Evolutionary conservation across 345 rosid genomes (phyloP).

Genomic region (Arabis hirsuta): DNA sequence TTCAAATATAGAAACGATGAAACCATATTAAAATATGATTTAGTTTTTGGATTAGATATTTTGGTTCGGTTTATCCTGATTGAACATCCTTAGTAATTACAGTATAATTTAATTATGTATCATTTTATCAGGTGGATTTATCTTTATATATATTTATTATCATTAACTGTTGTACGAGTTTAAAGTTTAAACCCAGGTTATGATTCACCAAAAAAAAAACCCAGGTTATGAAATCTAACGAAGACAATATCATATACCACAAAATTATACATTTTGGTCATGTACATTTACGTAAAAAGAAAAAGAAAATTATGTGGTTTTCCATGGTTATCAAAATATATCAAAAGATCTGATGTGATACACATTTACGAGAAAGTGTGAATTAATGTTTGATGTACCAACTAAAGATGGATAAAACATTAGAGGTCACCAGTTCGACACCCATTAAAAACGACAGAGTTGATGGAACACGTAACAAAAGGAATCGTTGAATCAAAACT

Average conservation of each 20-base stretch:
- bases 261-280: too few relatives aligned
- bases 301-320: slow-evolving; percentile 8
- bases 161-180: too few relatives aligned
- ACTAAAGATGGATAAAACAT: slow-evolving; percentile 35
- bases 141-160: neutral
- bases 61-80: too few relatives aligned
- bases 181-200: neutral
- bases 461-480: slow-evolving; percentile 15
- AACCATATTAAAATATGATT: too few relatives aligned
- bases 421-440: slow-evolving; percentile 26
- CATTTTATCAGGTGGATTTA: neutral
- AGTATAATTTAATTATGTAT: neutral
- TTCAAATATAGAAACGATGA: too few relatives aligned
- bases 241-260: too few relatives aligned
- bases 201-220: neutral
- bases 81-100: neutral
- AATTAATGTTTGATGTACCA: slow-evolving; percentile 21
- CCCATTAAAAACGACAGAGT: slow-evolving; percentile 11
- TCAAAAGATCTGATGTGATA: slow-evolving; percentile 12
- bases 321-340: neutral
- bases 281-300: neutral
- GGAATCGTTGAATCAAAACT: slow-evolving; percentile 15
- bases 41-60: too few relatives aligned
- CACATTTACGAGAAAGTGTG: slow-evolving; percentile 17
- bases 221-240: neutral